Conservation (phyloP, 306 rosid genomes). For the Dalbergia oliveri region DNA sequence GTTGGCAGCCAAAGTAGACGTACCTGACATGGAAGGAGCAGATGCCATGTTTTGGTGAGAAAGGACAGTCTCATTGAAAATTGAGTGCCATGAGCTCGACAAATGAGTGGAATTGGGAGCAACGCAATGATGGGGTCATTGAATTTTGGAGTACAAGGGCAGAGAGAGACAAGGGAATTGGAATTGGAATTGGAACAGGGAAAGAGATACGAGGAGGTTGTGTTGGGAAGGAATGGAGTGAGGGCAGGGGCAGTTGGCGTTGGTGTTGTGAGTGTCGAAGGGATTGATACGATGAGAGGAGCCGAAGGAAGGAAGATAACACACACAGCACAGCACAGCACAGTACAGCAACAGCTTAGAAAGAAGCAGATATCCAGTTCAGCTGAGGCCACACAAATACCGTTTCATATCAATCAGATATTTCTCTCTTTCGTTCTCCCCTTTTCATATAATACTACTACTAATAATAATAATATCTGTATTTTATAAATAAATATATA, state of each 20-base stretch:
- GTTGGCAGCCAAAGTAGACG: slow-evolving; percentile 33
- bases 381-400: slow-evolving; percentile 93
- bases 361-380: slow-evolving; percentile 56
- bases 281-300: slow-evolving; percentile 51
- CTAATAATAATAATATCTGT: neutral
- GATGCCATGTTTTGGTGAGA: slow-evolving; percentile 69
- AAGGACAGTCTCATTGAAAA: slow-evolving; percentile 84
- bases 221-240: neutral
- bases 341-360: slow-evolving; percentile 40
- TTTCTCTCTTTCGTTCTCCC: slow-evolving; percentile 1
- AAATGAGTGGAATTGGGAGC: slow-evolving; percentile 24
- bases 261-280: slow-evolving; percentile 47
- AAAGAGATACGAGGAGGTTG: neutral
- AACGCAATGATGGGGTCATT: slow-evolving; percentile 26
- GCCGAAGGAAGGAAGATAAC: slow-evolving; percentile 27
- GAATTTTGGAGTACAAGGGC: slow-evolving; percentile 18
- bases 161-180: neutral
- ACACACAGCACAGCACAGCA: slow-evolving; percentile 47
- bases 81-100: slow-evolving; percentile 43
- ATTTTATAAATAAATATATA: neutral
- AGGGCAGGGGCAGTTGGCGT: neutral
- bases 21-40: slow-evolving; percentile 94
- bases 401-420: slow-evolving; percentile 55
- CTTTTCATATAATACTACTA: neutral
- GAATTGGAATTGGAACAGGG: slow-evolving; percentile 1